These are phyloP conservation scores for Picochlorum sp. DNA, from an alignment of 139 green algal species.

Conservation along the genomic window DNA sequence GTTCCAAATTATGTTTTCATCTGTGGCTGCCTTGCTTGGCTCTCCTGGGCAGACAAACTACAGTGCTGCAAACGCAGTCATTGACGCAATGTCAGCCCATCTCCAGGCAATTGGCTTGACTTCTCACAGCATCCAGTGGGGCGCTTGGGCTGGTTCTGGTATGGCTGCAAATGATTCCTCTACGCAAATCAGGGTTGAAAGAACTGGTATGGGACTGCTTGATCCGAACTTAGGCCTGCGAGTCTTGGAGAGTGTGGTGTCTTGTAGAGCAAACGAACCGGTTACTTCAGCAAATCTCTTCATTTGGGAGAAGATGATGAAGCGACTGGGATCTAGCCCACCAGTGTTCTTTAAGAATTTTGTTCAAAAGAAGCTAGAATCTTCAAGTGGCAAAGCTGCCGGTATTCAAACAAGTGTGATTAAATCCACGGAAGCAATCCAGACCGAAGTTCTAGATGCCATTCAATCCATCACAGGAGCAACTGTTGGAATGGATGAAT, in stretches of 20 bases:
- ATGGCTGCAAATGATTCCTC: slow-evolving; percentile 64
- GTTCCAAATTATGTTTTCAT: slow-evolving; percentile 66
- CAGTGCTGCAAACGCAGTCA: slow-evolving; percentile 57
- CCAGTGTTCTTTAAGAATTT: slow-evolving; percentile 27
- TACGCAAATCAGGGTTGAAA: slow-evolving; percentile 45
- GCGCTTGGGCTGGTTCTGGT: slow-evolving; percentile 71
- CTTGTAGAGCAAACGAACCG: background rate
- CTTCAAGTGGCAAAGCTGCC: background rate
- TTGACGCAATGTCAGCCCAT: slow-evolving; percentile 39
- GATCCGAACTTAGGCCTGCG: slow-evolving; percentile 27
- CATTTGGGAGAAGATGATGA: slow-evolving; percentile 29
- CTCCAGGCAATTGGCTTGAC: background rate
- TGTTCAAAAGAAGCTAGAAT: slow-evolving; percentile 6
- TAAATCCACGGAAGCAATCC: slow-evolving; percentile 12
- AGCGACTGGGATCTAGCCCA: slow-evolving; percentile 16
- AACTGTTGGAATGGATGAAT: slow-evolving; percentile 31
- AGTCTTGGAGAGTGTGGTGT: slow-evolving; percentile 26
- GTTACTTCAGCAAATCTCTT: slow-evolving; percentile 29
- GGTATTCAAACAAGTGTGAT: no score
- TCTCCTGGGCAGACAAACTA: slow-evolving; percentile 76
- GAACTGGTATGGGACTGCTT: slow-evolving; percentile 57
- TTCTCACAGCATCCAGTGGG: slow-evolving; percentile 67
- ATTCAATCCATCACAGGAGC: slow-evolving; percentile 39
- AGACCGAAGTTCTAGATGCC: slow-evolving; percentile 20
- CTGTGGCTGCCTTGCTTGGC: slow-evolving; percentile 65